These are phyloP conservation scores for Diversispora eburnea DNA, from an alignment of 192 early-diverging fungal species.

Conservation along the genomic window DNA sequence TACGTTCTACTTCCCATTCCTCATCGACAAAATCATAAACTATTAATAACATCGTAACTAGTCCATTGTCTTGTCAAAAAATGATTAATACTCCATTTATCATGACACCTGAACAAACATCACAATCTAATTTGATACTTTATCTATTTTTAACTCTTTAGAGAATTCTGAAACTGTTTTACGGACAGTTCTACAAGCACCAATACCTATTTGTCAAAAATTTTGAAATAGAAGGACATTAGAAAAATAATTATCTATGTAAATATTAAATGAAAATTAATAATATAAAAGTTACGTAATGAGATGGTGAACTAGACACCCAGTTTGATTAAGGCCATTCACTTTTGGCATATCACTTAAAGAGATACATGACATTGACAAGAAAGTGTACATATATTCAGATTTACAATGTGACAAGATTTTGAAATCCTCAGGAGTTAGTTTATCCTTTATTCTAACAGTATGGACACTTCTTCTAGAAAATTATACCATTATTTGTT, in stretches of 20 bases:
- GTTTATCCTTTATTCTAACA: neutral
- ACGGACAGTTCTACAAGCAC: slow-evolving; percentile 28
- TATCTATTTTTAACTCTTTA: neutral
- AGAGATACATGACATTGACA: neutral
- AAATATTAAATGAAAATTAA: slow-evolving; percentile 30
- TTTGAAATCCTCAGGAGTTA: neutral
- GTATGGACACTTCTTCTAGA: neutral
- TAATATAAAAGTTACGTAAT: neutral
- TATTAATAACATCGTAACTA: slow-evolving; percentile 28
- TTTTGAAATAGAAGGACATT: slow-evolving; percentile 30
- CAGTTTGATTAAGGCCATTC: neutral
- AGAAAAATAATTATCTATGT: slow-evolving; percentile 30
- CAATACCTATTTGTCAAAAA: slow-evolving; percentile 15
- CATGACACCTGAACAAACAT: slow-evolving; percentile 15
- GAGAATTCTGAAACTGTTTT: slow-evolving; percentile 4
- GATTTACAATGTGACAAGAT: neutral
- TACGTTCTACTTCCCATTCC: neutral
- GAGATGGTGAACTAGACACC: neutral
- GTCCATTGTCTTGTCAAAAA: slow-evolving; percentile 31
- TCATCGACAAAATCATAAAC: slow-evolving; percentile 16
- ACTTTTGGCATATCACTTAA: neutral
- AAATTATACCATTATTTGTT: neutral
- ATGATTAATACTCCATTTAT: slow-evolving; percentile 17
- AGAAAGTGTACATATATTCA: neutral
- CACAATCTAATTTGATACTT: slow-evolving; percentile 4